phyloP scores from a whole-genome alignment of 257 asterid species.

The Thymus quinquecostatus region DNA sequence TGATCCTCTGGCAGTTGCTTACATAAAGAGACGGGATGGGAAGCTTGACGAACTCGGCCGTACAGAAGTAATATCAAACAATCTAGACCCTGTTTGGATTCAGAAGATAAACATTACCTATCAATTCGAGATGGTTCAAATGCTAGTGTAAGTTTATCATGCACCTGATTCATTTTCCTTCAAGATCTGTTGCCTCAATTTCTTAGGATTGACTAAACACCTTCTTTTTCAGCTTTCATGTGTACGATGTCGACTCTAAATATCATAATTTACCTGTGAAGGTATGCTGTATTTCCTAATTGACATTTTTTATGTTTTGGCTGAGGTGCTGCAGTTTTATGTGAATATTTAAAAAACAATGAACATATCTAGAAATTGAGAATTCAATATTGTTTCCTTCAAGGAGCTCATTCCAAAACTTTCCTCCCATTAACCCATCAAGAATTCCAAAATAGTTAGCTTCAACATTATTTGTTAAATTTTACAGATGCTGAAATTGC shows the following conservation, averaged over 20 bases:
- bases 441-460: slow-evolving; percentile 13
- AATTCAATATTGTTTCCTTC: slow-evolving; percentile 14
- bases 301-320: slow-evolving; percentile 16
- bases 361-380: slow-evolving; percentile 14
- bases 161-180: slow-evolving; percentile 3
- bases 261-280: slow-evolving; percentile 68
- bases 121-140: slow-evolving; percentile 84
- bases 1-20: slow-evolving; percentile 90
- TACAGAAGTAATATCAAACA: slow-evolving; percentile 85
- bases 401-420: not conserved
- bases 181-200: not conserved
- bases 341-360: not conserved
- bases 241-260: slow-evolving; percentile 73
- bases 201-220: slow-evolving; percentile 19
- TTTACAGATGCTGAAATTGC: slow-evolving; percentile 60
- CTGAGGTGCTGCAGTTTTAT: slow-evolving; percentile 17
- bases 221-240: slow-evolving; percentile 60
- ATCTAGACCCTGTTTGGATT: slow-evolving; percentile 72
- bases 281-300: slow-evolving; percentile 48
- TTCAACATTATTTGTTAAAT: slow-evolving; percentile 6
- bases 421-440: not conserved
- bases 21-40: slow-evolving; percentile 68
- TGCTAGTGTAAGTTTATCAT: slow-evolving; percentile 55
- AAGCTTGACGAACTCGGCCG: slow-evolving; percentile 82
- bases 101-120: slow-evolving; percentile 63